Conservation (phyloP, 202 grass and related monocot species). For the Zoysia matrella region DNA sequence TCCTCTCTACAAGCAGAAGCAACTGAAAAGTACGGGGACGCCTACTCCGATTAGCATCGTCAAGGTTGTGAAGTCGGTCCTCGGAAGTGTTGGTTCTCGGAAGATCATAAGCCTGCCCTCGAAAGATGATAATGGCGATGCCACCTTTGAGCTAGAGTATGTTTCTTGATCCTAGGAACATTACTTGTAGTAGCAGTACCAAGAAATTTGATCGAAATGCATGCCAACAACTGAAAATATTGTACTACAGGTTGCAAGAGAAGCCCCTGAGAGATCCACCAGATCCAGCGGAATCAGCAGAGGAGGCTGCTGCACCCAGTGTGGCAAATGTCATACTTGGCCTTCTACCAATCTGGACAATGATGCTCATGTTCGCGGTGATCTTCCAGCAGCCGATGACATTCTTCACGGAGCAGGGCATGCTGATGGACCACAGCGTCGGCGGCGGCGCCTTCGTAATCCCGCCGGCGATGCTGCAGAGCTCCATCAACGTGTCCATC, state of each 20-base stretch:
- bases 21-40: not conserved
- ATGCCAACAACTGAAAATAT: not conserved
- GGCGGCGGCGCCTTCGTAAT: too few relatives aligned
- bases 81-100: not conserved
- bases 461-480: too few relatives aligned
- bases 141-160: constrained; percentile 70
- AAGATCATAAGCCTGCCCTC: constrained; percentile 47
- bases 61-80: constrained; percentile 46
- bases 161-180: not conserved
- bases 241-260: constrained; percentile 62
- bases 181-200: not conserved
- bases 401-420: too few relatives aligned
- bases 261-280: constrained; percentile 48
- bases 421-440: too few relatives aligned
- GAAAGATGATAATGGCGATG: constrained; percentile 48
- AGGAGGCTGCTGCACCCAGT: constrained; percentile 37
- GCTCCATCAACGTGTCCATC: too few relatives aligned
- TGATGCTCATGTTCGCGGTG: too few relatives aligned
- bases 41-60: constrained; percentile 35
- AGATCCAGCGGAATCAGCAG: not conserved
- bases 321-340: constrained; percentile 57
- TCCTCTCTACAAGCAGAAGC: too few relatives aligned
- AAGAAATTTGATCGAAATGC: not conserved
- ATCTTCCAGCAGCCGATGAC: too few relatives aligned
- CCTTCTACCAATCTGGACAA: constrained; percentile 12